Conservation (phyloP, 495 filamentous ascomycete genomes). For the Neurospora discreta region DNA sequence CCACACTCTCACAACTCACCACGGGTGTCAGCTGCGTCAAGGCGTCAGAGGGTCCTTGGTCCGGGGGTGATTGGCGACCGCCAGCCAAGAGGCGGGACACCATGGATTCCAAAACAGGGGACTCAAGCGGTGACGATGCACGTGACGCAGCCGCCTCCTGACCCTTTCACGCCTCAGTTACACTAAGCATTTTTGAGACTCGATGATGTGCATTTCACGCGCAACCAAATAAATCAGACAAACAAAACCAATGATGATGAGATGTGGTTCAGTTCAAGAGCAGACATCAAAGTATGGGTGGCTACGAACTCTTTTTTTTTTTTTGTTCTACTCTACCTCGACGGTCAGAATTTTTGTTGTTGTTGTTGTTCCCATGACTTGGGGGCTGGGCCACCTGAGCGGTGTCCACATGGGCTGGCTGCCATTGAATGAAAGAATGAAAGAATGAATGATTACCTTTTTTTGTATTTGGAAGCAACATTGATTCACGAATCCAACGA, state of each 20-base stretch:
- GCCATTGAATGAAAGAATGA: too few species aligned
- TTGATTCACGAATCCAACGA: too few species aligned
- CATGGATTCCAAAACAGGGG: neutral
- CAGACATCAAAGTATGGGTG: neutral
- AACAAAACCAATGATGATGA: neutral
- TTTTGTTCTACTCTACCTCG: neutral
- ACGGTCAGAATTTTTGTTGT: neutral
- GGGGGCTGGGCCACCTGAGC: neutral
- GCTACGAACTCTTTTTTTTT: neutral
- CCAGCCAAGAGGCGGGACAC: neutral
- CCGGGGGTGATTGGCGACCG: constrained; percentile 5
- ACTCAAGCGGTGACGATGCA: neutral
- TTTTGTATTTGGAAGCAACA: too few species aligned
- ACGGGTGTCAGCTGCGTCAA: constrained; percentile 20
- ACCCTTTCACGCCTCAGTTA: neutral
- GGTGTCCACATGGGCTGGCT: neutral
- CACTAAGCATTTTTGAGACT: neutral
- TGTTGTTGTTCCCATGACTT: neutral
- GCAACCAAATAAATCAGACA: neutral
- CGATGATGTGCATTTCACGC: neutral
- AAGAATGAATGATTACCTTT: too few species aligned
- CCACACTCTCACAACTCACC: neutral
- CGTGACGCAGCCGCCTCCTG: constrained; percentile 1
- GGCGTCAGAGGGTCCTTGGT: constrained; percentile 17
- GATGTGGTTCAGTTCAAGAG: neutral